Conservation (phyloP, 495 filamentous ascomycete species). For the Penicillium argentinense region DNA sequence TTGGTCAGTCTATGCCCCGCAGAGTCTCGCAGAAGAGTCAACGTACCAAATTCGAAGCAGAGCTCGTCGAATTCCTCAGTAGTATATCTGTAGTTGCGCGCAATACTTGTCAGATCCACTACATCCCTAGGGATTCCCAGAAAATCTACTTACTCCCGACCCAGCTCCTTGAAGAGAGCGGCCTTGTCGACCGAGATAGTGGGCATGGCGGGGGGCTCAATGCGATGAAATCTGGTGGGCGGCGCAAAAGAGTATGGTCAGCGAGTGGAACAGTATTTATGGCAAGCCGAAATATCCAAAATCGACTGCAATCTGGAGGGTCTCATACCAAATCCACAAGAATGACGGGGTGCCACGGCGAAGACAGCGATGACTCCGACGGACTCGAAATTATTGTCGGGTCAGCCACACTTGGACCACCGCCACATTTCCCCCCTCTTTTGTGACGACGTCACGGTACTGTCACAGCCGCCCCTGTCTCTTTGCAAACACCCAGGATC, state of each 20-base stretch:
- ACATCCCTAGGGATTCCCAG: not conserved
- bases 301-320: no score
- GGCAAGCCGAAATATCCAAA: no score
- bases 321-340: not conserved
- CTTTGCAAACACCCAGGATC: not conserved
- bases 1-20: slow-evolving; percentile 39
- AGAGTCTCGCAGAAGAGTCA: slow-evolving; percentile 7
- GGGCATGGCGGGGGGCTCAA: slow-evolving; percentile 56
- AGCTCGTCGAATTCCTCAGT: slow-evolving; percentile 93
- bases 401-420: slow-evolving; percentile 26
- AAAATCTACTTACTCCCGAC: slow-evolving; percentile 66
- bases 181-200: slow-evolving; percentile 96
- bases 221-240: slow-evolving; percentile 20
- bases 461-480: slow-evolving; percentile 14
- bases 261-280: no score
- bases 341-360: not conserved
- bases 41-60: slow-evolving; percentile 94
- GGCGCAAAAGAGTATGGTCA: no score
- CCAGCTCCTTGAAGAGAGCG: slow-evolving; percentile 87
- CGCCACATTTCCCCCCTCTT: slow-evolving; percentile 28
- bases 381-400: slow-evolving; percentile 26
- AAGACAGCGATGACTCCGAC: slow-evolving; percentile 25
- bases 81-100: slow-evolving; percentile 63
- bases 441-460: slow-evolving; percentile 20
- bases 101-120: not conserved